A percentile compares a stretch with the other conserved stretches of the same genome.
phyloP scores from a whole-genome alignment of 345 rosid genomes.

The Gynandropsis gynandra region DNA sequence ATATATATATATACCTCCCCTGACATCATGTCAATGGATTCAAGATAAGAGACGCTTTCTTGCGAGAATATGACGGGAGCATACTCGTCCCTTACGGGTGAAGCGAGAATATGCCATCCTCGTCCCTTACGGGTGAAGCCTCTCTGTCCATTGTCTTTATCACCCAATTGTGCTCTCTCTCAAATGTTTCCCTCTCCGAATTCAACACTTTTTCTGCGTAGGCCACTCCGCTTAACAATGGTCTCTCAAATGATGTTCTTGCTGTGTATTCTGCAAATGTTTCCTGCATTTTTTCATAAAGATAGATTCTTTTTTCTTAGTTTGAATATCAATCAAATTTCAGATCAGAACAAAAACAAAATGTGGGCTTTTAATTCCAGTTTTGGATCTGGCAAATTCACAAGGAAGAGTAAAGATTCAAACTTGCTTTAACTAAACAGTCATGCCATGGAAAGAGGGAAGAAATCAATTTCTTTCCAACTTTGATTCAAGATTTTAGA shows the following conservation, averaged over 20 bases:
- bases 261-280: constrained; percentile 97
- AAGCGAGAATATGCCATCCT: constrained; percentile 89
- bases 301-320: background rate
- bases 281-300: constrained; percentile 44
- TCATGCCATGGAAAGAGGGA: background rate
- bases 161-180: constrained; percentile 75
- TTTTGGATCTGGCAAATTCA: no score
- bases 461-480: background rate
- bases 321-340: background rate
- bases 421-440: background rate
- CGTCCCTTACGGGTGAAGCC: constrained; percentile 82
- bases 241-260: constrained; percentile 92
- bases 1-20: constrained; percentile 78
- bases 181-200: constrained; percentile 70
- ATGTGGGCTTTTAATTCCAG: no score
- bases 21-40: constrained; percentile 98
- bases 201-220: constrained; percentile 72
- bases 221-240: constrained; percentile 88
- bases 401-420: no score
- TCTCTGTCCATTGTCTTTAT: constrained; percentile 85
- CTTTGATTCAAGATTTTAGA: no score
- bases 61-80: constrained; percentile 95
- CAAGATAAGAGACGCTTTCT: constrained; percentile 81
- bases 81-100: constrained; percentile 86
- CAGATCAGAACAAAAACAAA: constrained; percentile 3